Base-by-base conservation (phyloP, 495 filamentous ascomycete species). In the Physcia stellaris region DNA sequence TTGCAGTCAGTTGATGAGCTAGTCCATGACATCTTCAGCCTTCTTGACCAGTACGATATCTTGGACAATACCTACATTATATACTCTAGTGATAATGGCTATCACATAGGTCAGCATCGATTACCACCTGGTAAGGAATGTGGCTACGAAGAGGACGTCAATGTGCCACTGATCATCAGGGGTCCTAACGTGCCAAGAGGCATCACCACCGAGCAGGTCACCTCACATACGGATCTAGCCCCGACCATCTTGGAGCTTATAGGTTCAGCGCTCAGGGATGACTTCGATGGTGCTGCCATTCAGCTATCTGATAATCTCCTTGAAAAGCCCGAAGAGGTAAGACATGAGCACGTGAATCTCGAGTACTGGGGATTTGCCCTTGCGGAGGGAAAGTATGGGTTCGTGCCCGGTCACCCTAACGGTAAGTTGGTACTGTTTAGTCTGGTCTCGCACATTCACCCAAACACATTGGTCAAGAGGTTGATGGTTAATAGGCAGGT, bases 61-160 rank as follows among this genome's bases (percentile, higher is more conserved):
- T 52, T 81, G 6, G 74, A 81, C 9, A 71, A 80, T 43, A 84
- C 79, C 0, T 83, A 75, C 41, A 66, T 86, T 32, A 64, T 86
- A 35, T 83, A 79, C 51, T 77, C 77, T 1, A 76, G 72, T 0
- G 80, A 84, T 46, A 84, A 86, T 45, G 80, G 80, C 0, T 84
- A 77, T 52, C 77, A 83, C 44, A 79, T 84, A 37, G 72, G 77
- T 18, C 80, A 84, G 44, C 80, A 86, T 49, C 67, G 80, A 4
- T 47, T 83, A 22, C 73, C 74, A 9, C 78, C 80, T 2, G 80
- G 79, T 2, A 86, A 86, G 56, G 66, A 73, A 23, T 77, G 72
- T 39, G 76, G 76, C 1, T 84, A 72, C 37, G 77, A 83, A 45
- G 77, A 82, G 51, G 80, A 86, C 47, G 77, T 83, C 43, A 76